A percentile compares a stretch with the other conserved stretches of the same genome.
Evolutionary conservation across 108 stramenopile genomes (phyloP).

Genomic region (Nitzschia palea): DNA sequence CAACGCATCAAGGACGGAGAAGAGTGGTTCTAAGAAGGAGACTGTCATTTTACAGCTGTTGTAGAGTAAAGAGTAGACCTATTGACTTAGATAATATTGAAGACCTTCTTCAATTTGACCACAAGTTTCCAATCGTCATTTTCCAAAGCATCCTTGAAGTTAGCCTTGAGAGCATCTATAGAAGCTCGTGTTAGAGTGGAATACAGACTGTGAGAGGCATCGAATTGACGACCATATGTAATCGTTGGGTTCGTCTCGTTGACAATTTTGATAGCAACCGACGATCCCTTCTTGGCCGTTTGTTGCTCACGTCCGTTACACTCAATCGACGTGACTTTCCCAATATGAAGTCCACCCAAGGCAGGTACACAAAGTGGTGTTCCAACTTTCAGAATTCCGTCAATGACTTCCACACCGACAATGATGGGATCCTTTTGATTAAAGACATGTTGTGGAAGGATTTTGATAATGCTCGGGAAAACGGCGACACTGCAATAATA

Average conservation of each 20-base stretch:
- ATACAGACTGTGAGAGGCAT: conserved; percentile 88
- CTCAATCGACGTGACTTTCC: conserved; percentile 95
- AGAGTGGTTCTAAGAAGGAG: conserved; percentile 36
- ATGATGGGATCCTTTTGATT: conserved; percentile 99
- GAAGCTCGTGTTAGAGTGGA: conserved; percentile 91
- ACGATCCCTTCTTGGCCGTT: conserved; percentile 85
- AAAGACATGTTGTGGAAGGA: conserved; percentile 96
- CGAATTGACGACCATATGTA: conserved; percentile 98
- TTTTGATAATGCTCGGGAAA: conserved; percentile 91
- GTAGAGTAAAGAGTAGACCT: background rate
- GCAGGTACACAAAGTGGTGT: conserved; percentile 96
- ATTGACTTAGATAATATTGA: conserved; percentile 71
- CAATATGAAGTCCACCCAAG: conserved; percentile 87
- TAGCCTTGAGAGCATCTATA: conserved; percentile 96
- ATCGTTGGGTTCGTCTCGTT: conserved; percentile 94
- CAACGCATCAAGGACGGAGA: conserved; percentile 35
- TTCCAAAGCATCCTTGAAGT: conserved; percentile 98
- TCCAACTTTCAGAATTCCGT: conserved; percentile 96
- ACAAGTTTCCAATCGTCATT: conserved; percentile 96
- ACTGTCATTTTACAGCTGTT: background rate
- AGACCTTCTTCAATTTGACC: conserved; percentile 98
- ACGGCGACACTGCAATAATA: conserved; percentile 69
- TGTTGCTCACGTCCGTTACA: conserved; percentile 89
- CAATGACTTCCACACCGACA: conserved; percentile 93
- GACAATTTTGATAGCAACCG: conserved; percentile 93